Evolutionary conservation across 352 stramenopile species (phyloP), one percentile per base, ranked within the genome.

Genomic region (Phytopythium cucurbitacearum): DNA sequence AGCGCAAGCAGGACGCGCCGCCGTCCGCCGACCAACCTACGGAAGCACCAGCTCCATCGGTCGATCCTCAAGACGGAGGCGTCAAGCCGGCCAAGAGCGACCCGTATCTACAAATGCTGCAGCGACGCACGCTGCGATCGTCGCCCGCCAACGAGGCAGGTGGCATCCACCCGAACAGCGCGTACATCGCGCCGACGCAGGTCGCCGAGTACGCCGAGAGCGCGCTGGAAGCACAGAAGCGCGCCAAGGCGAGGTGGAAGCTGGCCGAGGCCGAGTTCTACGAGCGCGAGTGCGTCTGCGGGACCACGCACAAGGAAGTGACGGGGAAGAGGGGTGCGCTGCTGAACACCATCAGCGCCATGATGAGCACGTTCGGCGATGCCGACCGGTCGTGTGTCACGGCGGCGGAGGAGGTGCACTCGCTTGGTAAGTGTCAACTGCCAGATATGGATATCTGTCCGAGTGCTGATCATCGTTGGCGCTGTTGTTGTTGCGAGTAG

Each of bases 301-400:
- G 80, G 1, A 52, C 64, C 28, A 79, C 68, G 32, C 84, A 92
- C 59, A 60, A 76, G 0, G 40, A 55, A 10, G 53, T 54, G 5
- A 51, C 32, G 28, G 67, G 72, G 28, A 76, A 71, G 35, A 81
- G 69, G 40, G 66, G 71, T 13, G 48, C 78, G 48, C 59, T 91
- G 13, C 42, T 86, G 48, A 65, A 71, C 39, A 89, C 80, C 5
- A 83, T 94, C 48, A 78, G 73, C 28, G 67, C 77, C 7, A 94
- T 94, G 80, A 90, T 94, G 76, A 88, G 71, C 53, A 92, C 81
- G 11, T 94, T 92, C 59, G 84, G 84, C 4, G 84, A 94, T 49
- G 64, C 51, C 13, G 70, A 69, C 8, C 64, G 68, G 11, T 80
- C 80, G 0, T 94, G 84, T 49, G 42, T 78, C 36, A 65, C 66